These are phyloP conservation scores for Phragmites australis DNA, from an alignment of 176 grass and related monocot species.

Conservation along the genomic window DNA sequence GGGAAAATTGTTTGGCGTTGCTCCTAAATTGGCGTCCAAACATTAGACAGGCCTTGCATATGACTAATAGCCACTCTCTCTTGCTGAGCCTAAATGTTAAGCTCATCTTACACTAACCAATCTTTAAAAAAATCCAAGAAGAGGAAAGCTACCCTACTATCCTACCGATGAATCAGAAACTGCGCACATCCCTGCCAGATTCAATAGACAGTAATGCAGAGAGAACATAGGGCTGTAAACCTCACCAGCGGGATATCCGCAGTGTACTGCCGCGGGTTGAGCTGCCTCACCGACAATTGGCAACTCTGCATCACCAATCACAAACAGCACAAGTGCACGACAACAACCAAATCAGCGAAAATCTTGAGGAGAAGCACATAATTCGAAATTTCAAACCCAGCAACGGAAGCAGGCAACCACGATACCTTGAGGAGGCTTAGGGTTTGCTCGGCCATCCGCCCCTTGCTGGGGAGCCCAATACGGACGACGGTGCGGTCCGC, in stretches of 20 bases:
- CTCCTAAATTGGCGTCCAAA: neutral
- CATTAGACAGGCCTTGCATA: neutral
- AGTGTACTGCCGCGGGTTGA: slow-evolving; percentile 85
- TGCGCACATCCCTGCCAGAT: neutral
- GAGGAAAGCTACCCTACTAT: neutral
- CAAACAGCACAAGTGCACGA: neutral
- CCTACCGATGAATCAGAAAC: neutral
- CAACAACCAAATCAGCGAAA: slow-evolving; percentile 21
- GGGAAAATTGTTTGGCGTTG: slow-evolving; percentile 1
- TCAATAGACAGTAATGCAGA: neutral
- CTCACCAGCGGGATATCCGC: slow-evolving; percentile 88
- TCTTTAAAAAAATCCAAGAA: neutral
- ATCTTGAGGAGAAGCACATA: neutral
- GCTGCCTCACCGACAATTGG: slow-evolving; percentile 73
- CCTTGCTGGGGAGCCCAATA: slow-evolving; percentile 89
- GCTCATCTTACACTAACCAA: neutral
- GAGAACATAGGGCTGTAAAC: neutral
- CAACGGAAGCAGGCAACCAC: neutral
- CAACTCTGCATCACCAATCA: slow-evolving; percentile 62
- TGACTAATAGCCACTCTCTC: neutral
- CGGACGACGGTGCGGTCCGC: slow-evolving; percentile 65
- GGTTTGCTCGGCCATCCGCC: slow-evolving; percentile 92
- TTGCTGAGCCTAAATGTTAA: neutral
- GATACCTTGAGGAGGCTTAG: slow-evolving; percentile 77
- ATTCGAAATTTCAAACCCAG: neutral